Conservation (phyloP, 441 rosid species). For the Iberis amara region DNA sequence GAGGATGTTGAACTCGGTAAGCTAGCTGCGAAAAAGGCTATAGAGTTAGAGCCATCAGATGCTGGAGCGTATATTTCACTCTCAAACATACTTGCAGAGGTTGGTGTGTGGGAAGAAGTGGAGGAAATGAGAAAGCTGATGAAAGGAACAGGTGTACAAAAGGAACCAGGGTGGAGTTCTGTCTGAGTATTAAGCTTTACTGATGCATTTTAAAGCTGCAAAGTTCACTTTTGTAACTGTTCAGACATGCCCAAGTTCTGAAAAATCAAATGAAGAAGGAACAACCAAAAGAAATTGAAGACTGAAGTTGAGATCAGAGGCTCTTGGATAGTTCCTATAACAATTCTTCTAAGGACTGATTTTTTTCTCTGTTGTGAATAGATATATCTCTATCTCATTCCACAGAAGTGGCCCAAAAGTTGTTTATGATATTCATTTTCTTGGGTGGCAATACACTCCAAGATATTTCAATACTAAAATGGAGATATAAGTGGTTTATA, state of each 20-base stretch:
- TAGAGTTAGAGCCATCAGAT: constrained; percentile 48
- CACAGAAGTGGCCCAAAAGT: not conserved
- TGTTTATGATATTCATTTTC: not conserved
- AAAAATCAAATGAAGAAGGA: not conserved
- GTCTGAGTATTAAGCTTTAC: constrained; percentile 27
- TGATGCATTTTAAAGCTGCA: constrained; percentile 3
- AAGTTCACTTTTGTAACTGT: constrained; percentile 12
- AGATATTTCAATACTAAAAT: not conserved
- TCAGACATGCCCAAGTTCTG: constrained; percentile 8
- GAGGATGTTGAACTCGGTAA: constrained; percentile 67
- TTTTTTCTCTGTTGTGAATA: not conserved
- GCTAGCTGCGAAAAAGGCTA: constrained; percentile 51
- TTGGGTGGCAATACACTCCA: constrained; percentile 14
- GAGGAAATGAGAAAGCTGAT: constrained; percentile 48
- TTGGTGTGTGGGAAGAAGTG: constrained; percentile 74
- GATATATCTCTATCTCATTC: not conserved
- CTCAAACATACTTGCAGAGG: constrained; percentile 68
- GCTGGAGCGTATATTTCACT: constrained; percentile 62
- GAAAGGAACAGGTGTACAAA: constrained; percentile 48
- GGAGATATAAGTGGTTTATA: too few species aligned
- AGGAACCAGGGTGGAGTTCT: constrained; percentile 70
- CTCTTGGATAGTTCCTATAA: not conserved
- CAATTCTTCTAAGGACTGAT: too few species aligned
- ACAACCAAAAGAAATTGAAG: not conserved
- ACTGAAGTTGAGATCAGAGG: not conserved